phyloP scores from a whole-genome alignment of 2,329 filamentous ascomycete genomes.

The Davidsoniella neocaledoniae region DNA sequence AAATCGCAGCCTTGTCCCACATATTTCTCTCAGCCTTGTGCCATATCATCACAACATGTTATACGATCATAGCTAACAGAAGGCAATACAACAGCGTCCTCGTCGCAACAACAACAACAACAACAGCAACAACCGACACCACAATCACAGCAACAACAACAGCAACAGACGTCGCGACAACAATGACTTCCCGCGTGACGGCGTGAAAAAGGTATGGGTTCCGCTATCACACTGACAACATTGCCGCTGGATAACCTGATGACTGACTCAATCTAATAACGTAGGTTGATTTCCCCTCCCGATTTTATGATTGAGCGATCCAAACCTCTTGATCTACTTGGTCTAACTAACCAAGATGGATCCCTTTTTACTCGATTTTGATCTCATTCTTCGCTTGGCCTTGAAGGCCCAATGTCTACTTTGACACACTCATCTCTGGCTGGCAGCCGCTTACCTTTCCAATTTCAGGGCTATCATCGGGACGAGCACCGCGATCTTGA shows the following conservation, averaged over 20 bases:
- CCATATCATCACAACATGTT: neutral
- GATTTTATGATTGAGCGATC: neutral
- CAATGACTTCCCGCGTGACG: slow-evolving; percentile 19
- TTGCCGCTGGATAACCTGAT: neutral
- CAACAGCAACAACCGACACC: neutral
- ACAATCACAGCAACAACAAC: neutral
- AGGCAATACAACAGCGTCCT: neutral
- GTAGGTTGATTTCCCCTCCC: slow-evolving; percentile 11
- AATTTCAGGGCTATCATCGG: slow-evolving; percentile 35
- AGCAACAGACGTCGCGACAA: slow-evolving; percentile 11
- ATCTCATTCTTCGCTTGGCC: slow-evolving; percentile 1
- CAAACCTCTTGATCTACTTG: neutral
- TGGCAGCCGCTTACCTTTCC: slow-evolving; percentile 20
- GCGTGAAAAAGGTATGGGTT: slow-evolving; percentile 65
- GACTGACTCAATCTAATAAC: neutral
- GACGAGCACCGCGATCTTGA: slow-evolving; percentile 52
- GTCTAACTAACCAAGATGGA: neutral
- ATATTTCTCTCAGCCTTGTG: slow-evolving; percentile 1
- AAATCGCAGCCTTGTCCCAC: neutral
- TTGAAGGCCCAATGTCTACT: slow-evolving; percentile 1
- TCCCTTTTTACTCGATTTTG: neutral
- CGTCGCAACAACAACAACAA: slow-evolving; percentile 6
- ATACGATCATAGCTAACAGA: neutral
- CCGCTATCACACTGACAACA: too few species aligned
- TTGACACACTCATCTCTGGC: slow-evolving; percentile 2